Base-by-base conservation (phyloP, 345 rosid species). In the Trapa incisa region DNA sequence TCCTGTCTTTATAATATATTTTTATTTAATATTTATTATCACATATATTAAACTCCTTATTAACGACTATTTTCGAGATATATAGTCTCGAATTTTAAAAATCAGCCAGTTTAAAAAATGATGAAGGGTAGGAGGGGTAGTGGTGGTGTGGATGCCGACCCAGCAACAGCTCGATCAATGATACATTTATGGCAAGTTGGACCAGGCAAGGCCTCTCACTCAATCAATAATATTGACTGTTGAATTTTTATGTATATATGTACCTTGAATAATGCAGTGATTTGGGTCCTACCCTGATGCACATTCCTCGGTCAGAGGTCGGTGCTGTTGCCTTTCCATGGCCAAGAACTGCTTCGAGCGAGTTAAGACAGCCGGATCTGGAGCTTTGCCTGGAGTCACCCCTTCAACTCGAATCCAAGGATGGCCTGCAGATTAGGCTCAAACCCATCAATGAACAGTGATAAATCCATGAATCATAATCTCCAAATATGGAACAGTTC, bases 401-500 rank as follows among this genome's bases (percentile, higher is more conserved):
- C 93, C 90, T 61, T 84, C 89, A 48, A 79, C 86, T 53, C 73
- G 85, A 71, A 89, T 74, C 98, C 98, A 92, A 50, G 98, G 97
- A 60, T 89, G 98, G 76, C 90, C 97, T 89, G 80, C 60, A 73
- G n/a, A 47, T 68, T 65, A 42, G 54, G 45, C 66, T 15, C 16
- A 47, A 58, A 41, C 22, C 22, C 6, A 50, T 50, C 56, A 50
- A 2, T 15, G 22, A 7, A 50, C 14, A 17, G 16, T 48, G 14
- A 0, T 22, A 3, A 48, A 48, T 17, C 3, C 53, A 11, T 48
- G 14, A 42, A 42, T 42, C 45, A 8, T 3, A 42, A 4, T 42
- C 8, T 3, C 8, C 4, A 42, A 42, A 22, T 22, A 22, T 22
- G 29, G 29, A 22, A 22, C 0, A 22, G 29, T 22, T 22, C 29